Conservation (phyloP, 441 rosid species). For the Corymbia calophylla region DNA sequence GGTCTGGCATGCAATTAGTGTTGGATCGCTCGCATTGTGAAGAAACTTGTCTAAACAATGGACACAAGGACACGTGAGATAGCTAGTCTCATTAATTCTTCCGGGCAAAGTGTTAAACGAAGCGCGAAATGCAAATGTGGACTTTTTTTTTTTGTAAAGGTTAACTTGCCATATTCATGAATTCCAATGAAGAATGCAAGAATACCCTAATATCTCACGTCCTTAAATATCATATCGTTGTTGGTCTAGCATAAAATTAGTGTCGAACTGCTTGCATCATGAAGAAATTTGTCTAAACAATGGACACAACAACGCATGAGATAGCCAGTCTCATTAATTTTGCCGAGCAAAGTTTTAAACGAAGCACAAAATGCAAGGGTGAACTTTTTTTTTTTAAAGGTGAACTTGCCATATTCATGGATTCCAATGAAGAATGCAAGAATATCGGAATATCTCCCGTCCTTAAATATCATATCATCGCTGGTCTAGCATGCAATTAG, state of each 20-base stretch:
- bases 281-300: background rate
- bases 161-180: background rate
- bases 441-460: background rate
- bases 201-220: background rate
- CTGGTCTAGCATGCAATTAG: background rate
- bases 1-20: background rate
- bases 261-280: background rate
- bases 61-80: background rate
- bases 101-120: background rate
- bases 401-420: no score
- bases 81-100: background rate
- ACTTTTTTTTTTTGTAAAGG: background rate
- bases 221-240: background rate
- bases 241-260: background rate
- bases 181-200: background rate
- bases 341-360: background rate
- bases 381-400: no score
- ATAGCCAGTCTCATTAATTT: background rate
- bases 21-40: background rate
- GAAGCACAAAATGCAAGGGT: background rate
- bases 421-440: background rate
- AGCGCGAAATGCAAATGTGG: background rate
- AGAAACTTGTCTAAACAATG: background rate
- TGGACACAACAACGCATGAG: background rate
- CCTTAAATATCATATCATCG: background rate